These are phyloP conservation scores for Bromus sterilis DNA, from an alignment of 176 grass and related monocot genomes.

Conservation along the genomic window DNA sequence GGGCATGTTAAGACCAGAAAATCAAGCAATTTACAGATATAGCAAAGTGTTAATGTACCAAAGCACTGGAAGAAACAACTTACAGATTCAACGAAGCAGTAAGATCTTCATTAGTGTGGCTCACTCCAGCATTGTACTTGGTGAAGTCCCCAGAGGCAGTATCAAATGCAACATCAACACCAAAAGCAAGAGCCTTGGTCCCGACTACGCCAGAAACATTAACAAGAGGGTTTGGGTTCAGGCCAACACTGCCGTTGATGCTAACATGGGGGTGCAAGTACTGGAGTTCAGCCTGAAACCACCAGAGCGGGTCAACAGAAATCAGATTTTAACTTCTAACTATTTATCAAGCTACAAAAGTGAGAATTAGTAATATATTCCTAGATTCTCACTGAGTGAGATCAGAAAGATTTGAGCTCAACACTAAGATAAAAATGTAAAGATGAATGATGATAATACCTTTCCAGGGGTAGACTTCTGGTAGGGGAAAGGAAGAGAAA, in stretches of 20 bases:
- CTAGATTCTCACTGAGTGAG: conserved; percentile 27
- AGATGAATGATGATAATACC: conserved; percentile 11
- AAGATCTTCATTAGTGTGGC: conserved; percentile 40
- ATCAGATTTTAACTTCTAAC: not conserved
- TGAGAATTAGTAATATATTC: conserved; percentile 27
- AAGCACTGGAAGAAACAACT: conserved; percentile 26
- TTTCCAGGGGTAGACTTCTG: conserved; percentile 39
- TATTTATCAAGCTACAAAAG: not conserved
- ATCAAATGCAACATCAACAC: conserved; percentile 61
- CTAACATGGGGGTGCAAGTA: conserved; percentile 74
- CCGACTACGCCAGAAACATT: conserved; percentile 60
- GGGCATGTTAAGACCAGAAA: not conserved
- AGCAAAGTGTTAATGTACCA: not conserved
- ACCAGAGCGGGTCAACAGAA: not conserved
- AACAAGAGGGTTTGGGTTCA: conserved; percentile 65
- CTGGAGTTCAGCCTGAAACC: conserved; percentile 61
- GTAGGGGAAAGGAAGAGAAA: conserved; percentile 57
- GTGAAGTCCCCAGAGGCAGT: conserved; percentile 57
- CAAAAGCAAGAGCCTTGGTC: conserved; percentile 48
- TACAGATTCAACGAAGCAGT: conserved; percentile 50
- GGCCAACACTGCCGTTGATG: conserved; percentile 45
- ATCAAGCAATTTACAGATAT: not conserved
- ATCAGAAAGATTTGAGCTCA: conserved; percentile 20
- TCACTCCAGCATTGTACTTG: conserved; percentile 69
- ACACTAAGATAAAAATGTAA: not conserved